Conservation (phyloP, 1,284 basidiomycete species). For the Rhizopogon hawkerae region DNA sequence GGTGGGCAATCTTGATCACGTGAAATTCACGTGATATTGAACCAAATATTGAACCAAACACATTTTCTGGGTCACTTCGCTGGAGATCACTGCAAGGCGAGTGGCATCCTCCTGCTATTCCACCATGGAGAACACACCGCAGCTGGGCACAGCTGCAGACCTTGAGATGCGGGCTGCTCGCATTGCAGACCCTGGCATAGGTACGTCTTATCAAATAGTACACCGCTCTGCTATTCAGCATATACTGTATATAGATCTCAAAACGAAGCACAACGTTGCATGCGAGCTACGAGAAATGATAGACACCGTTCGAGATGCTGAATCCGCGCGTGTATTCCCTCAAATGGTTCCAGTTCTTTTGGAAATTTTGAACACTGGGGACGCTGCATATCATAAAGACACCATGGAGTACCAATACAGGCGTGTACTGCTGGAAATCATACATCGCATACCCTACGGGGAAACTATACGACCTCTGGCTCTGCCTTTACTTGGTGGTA, state of each 20-base stretch:
- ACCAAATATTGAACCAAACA: slow-evolving; percentile 27
- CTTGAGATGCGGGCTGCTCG: slow-evolving; percentile 61
- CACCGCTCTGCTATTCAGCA: neutral
- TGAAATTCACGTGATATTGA: slow-evolving; percentile 22
- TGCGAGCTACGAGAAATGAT: slow-evolving; percentile 82
- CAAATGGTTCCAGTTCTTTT: slow-evolving; percentile 75
- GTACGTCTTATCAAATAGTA: slow-evolving; percentile 27
- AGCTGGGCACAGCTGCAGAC: slow-evolving; percentile 46
- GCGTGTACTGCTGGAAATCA: slow-evolving; percentile 76
- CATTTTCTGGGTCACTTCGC: slow-evolving; percentile 20
- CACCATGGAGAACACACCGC: slow-evolving; percentile 37
- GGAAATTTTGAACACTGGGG: slow-evolving; percentile 70
- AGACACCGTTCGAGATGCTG: slow-evolving; percentile 76
- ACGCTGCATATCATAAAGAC: slow-evolving; percentile 73
- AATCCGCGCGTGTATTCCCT: slow-evolving; percentile 65
- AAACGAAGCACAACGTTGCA: slow-evolving; percentile 61
- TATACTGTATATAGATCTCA: slow-evolving; percentile 45
- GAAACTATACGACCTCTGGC: slow-evolving; percentile 74
- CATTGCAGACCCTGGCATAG: slow-evolving; percentile 66
- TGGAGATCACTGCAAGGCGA: slow-evolving; percentile 7
- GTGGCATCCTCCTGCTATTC: slow-evolving; percentile 8
- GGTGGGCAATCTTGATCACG: slow-evolving; percentile 13
- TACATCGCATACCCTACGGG: slow-evolving; percentile 81
- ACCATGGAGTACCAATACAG: slow-evolving; percentile 81
- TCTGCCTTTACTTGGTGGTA: slow-evolving; percentile 60